phyloP scores from a whole-genome alignment of 148 eudicot genomes.

The Spergularia bocconei region DNA sequence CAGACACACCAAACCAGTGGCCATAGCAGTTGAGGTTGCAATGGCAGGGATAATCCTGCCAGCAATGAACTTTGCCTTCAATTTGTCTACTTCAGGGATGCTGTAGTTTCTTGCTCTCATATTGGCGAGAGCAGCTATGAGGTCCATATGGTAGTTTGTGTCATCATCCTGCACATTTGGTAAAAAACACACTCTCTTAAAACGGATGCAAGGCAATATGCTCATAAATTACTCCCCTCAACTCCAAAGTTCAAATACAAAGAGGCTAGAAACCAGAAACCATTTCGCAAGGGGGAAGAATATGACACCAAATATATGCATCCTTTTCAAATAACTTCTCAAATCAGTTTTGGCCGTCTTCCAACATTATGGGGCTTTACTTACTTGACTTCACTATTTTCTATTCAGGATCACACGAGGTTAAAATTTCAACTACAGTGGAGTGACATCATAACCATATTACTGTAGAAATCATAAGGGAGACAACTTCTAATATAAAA shows the following conservation, averaged over 20 bases:
- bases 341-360: too few relatives aligned
- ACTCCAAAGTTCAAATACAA: too few relatives aligned
- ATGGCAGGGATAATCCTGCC: constrained; percentile 95
- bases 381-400: too few relatives aligned
- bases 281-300: too few relatives aligned
- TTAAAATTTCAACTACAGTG: not conserved
- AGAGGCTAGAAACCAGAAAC: too few relatives aligned
- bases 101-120: constrained; percentile 93
- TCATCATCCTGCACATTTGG: constrained; percentile 69
- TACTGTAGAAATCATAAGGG: not conserved
- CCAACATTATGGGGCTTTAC: too few relatives aligned
- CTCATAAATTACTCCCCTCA: not conserved
- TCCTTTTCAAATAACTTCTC: too few relatives aligned
- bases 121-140: constrained; percentile 79
- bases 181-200: not conserved
- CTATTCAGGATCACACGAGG: not conserved
- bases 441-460: not conserved
- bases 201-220: not conserved
- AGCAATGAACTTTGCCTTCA: constrained; percentile 87
- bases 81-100: constrained; percentile 89
- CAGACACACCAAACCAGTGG: constrained; percentile 90
- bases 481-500: not conserved
- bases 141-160: constrained; percentile 87
- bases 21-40: constrained; percentile 86
- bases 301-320: too few relatives aligned